Percentiles rank a stretch among this genome's conserved stretches.
Conservation (phyloP, 179 eudicot genomes). For the Heliamphora pulchella region DNA sequence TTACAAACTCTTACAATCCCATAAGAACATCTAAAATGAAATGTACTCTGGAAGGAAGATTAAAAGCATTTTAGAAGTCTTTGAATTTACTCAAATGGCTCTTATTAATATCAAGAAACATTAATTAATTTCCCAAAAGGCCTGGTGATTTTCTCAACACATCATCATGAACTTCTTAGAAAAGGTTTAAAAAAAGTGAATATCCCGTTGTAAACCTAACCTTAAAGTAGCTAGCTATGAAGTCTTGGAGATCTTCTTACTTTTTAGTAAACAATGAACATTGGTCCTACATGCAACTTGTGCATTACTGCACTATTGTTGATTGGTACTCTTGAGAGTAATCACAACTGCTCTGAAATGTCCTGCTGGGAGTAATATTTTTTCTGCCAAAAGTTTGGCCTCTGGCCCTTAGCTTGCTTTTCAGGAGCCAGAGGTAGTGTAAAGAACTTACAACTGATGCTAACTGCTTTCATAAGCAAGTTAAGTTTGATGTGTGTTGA, state of each 20-base stretch:
- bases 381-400: too few species aligned
- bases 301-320: not conserved
- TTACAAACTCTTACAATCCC: not conserved
- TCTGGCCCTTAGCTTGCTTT: not conserved
- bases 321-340: not conserved
- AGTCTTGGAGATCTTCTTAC: not conserved
- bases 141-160: not conserved
- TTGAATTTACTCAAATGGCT: not conserved
- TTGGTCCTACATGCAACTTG: not conserved
- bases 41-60: too few species aligned
- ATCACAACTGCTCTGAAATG: not conserved
- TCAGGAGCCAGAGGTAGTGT: not conserved
- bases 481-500: not conserved
- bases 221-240: not conserved
- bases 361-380: not conserved
- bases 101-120: not conserved
- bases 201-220: not conserved
- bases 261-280: not conserved
- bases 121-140: not conserved
- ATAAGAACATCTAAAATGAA: not conserved
- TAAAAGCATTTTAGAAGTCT: not conserved
- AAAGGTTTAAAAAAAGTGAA: not conserved
- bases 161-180: not conserved
- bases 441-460: not conserved
- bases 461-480: not conserved